phyloP scores from a whole-genome alignment of 1,284 basidiomycete species.

The Marasmius tenuissimus region DNA sequence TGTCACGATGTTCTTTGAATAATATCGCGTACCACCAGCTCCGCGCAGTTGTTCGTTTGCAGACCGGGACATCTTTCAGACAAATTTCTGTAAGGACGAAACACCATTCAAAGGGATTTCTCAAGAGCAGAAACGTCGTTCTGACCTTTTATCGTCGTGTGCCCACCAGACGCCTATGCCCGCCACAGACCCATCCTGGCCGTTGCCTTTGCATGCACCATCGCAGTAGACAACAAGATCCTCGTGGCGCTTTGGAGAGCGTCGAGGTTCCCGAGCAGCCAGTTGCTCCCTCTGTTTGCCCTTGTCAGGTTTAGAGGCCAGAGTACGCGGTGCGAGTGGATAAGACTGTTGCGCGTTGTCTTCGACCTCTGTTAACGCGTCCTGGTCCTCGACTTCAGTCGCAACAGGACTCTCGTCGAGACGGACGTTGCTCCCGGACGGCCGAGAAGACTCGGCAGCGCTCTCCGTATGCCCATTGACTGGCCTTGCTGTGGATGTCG shows the following conservation, averaged over 20 bases:
- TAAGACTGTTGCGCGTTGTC: too few species aligned
- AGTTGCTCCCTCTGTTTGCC: too few species aligned
- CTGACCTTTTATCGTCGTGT: constrained; percentile 43
- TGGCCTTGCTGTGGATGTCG: too few species aligned
- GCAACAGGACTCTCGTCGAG: too few species aligned
- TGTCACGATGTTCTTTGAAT: background rate
- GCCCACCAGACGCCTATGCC: constrained; percentile 41
- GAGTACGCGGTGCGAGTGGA: too few species aligned
- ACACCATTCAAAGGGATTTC: background rate
- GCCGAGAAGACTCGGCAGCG: too few species aligned
- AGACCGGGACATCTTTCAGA: constrained; percentile 62
- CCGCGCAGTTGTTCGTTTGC: constrained; percentile 75
- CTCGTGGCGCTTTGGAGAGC: background rate
- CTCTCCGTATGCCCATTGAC: too few species aligned
- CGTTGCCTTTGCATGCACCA: background rate
- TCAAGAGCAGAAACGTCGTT: background rate
- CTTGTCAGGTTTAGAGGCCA: too few species aligned
- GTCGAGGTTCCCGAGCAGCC: too few species aligned
- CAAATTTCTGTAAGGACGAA: constrained; percentile 43
- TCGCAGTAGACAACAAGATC: background rate
- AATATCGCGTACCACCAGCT: constrained; percentile 52
- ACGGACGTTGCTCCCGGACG: too few species aligned
- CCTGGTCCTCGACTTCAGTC: too few species aligned
- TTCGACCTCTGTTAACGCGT: too few species aligned
- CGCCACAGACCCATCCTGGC: background rate